Base-by-base conservation (phyloP, 345 rosid species). In the Sisymbrium altissimum region DNA sequence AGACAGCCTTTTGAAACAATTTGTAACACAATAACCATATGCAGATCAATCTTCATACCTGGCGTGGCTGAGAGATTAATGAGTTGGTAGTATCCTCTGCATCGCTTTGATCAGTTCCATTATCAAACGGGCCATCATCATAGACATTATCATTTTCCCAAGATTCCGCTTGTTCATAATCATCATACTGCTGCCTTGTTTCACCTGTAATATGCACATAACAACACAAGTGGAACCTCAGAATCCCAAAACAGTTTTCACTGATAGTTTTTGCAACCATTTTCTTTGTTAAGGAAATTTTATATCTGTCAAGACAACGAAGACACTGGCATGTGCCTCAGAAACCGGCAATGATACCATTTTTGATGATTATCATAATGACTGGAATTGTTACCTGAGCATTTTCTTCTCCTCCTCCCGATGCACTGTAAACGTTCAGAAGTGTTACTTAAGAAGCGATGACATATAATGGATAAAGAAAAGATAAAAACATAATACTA, bases 51-150 rank as follows among this genome's bases (percentile, higher is more conserved):
- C 76, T 46, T 33, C 75, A 13, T 68, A 91, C 98, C 97, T 89
- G 96, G 46, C 96, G 96, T 71, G 98, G 98, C 76, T 88, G 95
- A 75, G 96, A 87, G 68, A 94, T 91, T 46, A 94, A 87, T 8
- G 81, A 60, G 71, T 79, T 74, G 14, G 79, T 38, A 48, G 78
- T 33, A 52, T 82, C 88, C 54, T 87, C 96, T 58, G 63, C 83
- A 79, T 91, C 97, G 57, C 89, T 86, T 64, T 78, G 83, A 55
- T 74, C 83, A 70, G 80, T 73, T 73, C 81, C 91, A 65, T 86
- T 74, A 50, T 87, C 92, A 76, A 81, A 83, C 41, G 84, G 88
- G 7, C 82, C 88, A 53, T 80, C 88, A 76, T 76, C 72, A 77
- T 79, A 82, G 13, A 7, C 84, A 67, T 64, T 74, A 59, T 78